These are phyloP conservation scores for Colletotrichum costaricense DNA, from an alignment of 2,329 filamentous ascomycete genomes.

Conservation along the genomic window DNA sequence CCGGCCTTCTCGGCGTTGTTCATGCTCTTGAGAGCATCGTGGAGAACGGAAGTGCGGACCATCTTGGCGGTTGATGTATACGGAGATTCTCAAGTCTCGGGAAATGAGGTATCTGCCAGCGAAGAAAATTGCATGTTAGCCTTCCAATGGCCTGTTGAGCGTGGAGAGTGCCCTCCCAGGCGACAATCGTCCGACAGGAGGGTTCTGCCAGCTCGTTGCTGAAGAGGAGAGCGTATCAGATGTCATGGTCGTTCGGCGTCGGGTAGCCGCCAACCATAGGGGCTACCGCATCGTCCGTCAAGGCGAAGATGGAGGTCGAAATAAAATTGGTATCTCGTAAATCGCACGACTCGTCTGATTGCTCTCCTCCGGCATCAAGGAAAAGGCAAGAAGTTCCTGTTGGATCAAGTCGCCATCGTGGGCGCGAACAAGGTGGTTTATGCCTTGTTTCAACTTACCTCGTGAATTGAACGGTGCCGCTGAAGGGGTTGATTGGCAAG, in stretches of 20 bases:
- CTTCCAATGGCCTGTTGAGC: conserved; percentile 69
- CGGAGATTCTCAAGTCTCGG: conserved; percentile 84
- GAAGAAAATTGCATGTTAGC: conserved; percentile 63
- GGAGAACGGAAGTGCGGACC: conserved; percentile 99
- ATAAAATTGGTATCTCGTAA: conserved; percentile 11
- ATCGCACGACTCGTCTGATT: conserved; percentile 60
- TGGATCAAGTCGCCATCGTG: conserved; percentile 42
- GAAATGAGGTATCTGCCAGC: conserved; percentile 74
- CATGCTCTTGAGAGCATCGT: conserved; percentile 99
- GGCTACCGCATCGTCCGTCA: conserved; percentile 12
- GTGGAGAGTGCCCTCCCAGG: conserved; percentile 75
- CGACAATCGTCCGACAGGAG: conserved; percentile 57
- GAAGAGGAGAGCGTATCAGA: conserved; percentile 73
- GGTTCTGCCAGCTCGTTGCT: conserved; percentile 77
- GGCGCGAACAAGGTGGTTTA: neutral
- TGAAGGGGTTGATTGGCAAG: conserved; percentile 43
- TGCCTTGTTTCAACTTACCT: conserved; percentile 56
- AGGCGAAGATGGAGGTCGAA: conserved; percentile 13
- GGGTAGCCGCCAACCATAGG: conserved; percentile 17
- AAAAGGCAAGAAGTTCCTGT: conserved; percentile 54
- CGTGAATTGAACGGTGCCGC: conserved; percentile 41
- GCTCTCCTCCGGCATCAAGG: conserved; percentile 69
- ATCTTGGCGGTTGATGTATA: conserved; percentile 78
- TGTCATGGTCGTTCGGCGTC: conserved; percentile 40
- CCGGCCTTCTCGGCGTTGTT: conserved; percentile 99